phyloP scores from a whole-genome alignment of 2,329 filamentous ascomycete species.

The Cercospora sp. region DNA sequence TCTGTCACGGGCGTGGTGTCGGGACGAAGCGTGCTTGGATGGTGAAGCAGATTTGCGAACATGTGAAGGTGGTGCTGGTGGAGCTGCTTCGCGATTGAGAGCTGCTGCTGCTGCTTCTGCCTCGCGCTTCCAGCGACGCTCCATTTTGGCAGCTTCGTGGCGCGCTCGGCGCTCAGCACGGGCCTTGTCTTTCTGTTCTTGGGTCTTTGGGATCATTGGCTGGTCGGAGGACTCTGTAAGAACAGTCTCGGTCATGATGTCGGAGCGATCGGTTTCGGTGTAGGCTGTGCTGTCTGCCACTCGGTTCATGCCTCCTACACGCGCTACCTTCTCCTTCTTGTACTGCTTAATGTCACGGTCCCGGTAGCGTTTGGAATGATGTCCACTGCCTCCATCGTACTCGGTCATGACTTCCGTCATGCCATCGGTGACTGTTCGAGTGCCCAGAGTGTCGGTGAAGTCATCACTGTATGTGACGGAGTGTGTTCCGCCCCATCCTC shows the following conservation, averaged over 20 bases:
- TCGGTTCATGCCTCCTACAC: slow-evolving; percentile 86
- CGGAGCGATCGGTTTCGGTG: slow-evolving; percentile 65
- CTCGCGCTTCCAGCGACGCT: slow-evolving; percentile 43
- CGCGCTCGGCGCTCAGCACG: slow-evolving; percentile 43
- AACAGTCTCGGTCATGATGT: slow-evolving; percentile 52
- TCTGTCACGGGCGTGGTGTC: slow-evolving; percentile 28
- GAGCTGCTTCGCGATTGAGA: slow-evolving; percentile 38
- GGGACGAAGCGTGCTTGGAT: slow-evolving; percentile 33
- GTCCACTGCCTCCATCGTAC: slow-evolving; percentile 21
- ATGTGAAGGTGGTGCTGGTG: slow-evolving; percentile 25
- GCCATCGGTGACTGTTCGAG: slow-evolving; percentile 34
- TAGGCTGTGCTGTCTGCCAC: slow-evolving; percentile 75
- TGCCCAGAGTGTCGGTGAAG: slow-evolving; percentile 41
- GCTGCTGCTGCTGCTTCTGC: slow-evolving; percentile 44
- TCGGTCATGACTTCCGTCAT: slow-evolving; percentile 38
- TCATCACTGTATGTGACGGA: slow-evolving; percentile 48
- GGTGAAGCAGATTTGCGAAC: slow-evolving; percentile 33
- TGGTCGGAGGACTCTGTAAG: slow-evolving; percentile 51
- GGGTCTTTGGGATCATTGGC: slow-evolving; percentile 34
- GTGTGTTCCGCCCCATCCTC: slow-evolving; percentile 46
- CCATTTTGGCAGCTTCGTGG: slow-evolving; percentile 44
- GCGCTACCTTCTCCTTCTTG: slow-evolving; percentile 80
- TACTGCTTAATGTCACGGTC: slow-evolving; percentile 73
- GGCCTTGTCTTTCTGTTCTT: slow-evolving; percentile 41
- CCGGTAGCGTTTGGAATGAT: slow-evolving; percentile 55